A percentile compares a stretch with the other conserved stretches of the same genome.
phyloP scores from a whole-genome alignment of 1,139 yeast genomes.

The Suhomyces choctaworum region DNA sequence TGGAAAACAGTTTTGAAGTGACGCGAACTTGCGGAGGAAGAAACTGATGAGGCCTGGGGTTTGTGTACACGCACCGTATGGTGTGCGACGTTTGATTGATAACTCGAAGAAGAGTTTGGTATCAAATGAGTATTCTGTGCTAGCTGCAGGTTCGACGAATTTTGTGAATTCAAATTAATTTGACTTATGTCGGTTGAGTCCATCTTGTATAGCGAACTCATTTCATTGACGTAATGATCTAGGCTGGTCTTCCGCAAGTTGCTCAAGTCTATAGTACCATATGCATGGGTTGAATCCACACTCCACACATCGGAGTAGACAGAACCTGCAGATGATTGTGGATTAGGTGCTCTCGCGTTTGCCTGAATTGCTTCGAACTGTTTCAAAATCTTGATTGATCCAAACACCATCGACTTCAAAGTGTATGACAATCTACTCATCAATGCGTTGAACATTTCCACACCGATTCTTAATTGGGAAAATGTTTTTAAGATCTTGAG shows the following conservation, averaged over 20 bases:
- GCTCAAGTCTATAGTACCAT: conserved; percentile 3
- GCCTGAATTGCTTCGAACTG: conserved; percentile 21
- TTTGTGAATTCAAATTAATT: conserved; percentile 1
- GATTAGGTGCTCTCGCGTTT: conserved; percentile 2
- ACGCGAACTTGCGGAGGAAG: conserved; percentile 7
- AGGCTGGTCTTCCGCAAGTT: conserved; percentile 14
- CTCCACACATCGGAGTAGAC: conserved; percentile 14
- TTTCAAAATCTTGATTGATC: conserved; percentile 31
- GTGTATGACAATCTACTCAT: conserved; percentile 25
- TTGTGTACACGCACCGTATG: conserved; percentile 1
- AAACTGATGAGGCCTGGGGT: conserved; percentile 8
- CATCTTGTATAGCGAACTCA: conserved; percentile 2
- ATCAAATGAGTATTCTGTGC: neutral
- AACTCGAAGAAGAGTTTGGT: neutral
- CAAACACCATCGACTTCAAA: conserved; percentile 33
- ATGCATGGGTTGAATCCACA: conserved; percentile 10
- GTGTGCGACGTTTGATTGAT: neutral
- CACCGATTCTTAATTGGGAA: conserved; percentile 32
- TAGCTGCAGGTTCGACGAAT: conserved; percentile 1
- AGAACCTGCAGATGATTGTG: conserved; percentile 13
- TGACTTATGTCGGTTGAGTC: conserved; percentile 5
- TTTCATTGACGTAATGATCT: conserved; percentile 16
- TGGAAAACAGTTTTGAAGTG: conserved; percentile 5
- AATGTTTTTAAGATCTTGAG: conserved; percentile 43
- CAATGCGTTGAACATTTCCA: conserved; percentile 23